Evolutionary conservation across 2,329 filamentous ascomycete species (phyloP).

Genomic region (Plectosphaerella cucumerina): DNA sequence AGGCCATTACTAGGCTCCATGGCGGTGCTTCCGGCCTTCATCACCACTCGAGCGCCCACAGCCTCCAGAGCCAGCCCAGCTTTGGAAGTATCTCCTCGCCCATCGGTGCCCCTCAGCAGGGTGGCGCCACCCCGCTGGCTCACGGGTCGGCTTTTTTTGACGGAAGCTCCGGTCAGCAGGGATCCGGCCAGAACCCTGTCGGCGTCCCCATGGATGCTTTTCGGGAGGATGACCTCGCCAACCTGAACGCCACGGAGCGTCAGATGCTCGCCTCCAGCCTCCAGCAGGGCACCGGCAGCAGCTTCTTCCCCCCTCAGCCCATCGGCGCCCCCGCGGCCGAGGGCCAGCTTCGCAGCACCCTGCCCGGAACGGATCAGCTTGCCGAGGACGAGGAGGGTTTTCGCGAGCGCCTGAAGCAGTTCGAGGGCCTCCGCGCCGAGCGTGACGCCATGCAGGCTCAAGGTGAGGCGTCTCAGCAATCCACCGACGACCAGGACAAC

Average conservation of each 20-base stretch:
- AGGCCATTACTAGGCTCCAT: slow-evolving; percentile 70
- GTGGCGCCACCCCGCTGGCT: slow-evolving; percentile 54
- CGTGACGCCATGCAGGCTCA: slow-evolving; percentile 44
- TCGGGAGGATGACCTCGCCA: slow-evolving; percentile 71
- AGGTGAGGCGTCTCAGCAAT: slow-evolving; percentile 8
- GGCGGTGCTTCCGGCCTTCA: slow-evolving; percentile 52
- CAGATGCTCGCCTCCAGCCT: slow-evolving; percentile 43
- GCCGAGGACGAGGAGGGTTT: slow-evolving; percentile 54
- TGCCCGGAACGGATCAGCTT: slow-evolving; percentile 48
- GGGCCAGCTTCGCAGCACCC: slow-evolving; percentile 35
- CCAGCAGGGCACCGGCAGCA: slow-evolving; percentile 19
- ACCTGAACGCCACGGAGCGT: slow-evolving; percentile 52
- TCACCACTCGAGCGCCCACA: slow-evolving; percentile 92
- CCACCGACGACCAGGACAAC: slow-evolving; percentile 6
- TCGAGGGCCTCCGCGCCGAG: slow-evolving; percentile 72
- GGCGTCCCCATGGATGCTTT: slow-evolving; percentile 41
- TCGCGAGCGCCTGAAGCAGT: slow-evolving; percentile 74
- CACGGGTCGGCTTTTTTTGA: slow-evolving; percentile 71
- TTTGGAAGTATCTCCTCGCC: slow-evolving; percentile 94
- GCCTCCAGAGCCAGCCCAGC: slow-evolving; percentile 93
- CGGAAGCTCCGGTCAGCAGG: slow-evolving; percentile 29
- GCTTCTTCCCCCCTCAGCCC: slow-evolving; percentile 28
- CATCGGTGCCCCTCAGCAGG: slow-evolving; percentile 50
- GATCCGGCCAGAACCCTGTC: slow-evolving; percentile 30
- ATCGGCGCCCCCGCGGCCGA: slow-evolving; percentile 32